Evolutionary conservation across 2,329 filamentous ascomycete species (phyloP).

Genomic region (Albifimbria verrucaria): DNA sequence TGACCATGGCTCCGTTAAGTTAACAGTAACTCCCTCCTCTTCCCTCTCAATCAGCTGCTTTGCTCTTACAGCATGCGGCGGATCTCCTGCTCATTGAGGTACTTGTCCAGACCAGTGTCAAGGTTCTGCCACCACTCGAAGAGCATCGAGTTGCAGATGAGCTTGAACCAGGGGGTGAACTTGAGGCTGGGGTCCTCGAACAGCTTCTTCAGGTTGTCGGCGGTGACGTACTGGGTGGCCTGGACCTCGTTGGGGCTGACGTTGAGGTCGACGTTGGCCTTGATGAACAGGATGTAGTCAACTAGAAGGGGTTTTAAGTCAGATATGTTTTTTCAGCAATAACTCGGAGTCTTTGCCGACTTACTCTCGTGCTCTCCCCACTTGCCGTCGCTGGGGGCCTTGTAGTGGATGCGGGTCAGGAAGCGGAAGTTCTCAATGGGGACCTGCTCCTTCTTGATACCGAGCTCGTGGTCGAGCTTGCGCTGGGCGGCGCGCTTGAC

Average conservation of each 20-base stretch:
- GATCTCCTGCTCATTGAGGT: conserved; percentile 81
- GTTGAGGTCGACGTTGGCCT: conserved; percentile 81
- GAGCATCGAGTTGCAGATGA: conserved; percentile 96
- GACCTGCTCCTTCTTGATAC: conserved; percentile 85
- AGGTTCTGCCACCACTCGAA: conserved; percentile 97
- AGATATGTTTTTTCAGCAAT: background rate
- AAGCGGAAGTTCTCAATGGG: conserved; percentile 90
- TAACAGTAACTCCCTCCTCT: conserved; percentile 1
- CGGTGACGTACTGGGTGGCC: conserved; percentile 78
- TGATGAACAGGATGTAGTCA: conserved; percentile 98
- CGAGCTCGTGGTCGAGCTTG: conserved; percentile 92
- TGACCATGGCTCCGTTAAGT: background rate
- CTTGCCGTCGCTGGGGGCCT: conserved; percentile 92
- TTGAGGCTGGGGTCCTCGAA: conserved; percentile 77
- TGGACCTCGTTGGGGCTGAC: conserved; percentile 86
- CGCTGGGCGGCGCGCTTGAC: conserved; percentile 90
- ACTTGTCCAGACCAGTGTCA: conserved; percentile 77
- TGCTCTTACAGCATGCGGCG: conserved; percentile 64
- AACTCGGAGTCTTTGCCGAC: conserved; percentile 29
- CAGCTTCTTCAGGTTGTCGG: conserved; percentile 78
- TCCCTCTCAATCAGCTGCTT: background rate
- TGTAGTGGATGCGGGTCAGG: conserved; percentile 96
- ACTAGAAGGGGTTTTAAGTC: conserved; percentile 50
- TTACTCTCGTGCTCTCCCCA: conserved; percentile 99
- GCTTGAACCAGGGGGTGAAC: conserved; percentile 99